Percentiles rank a stretch among this genome's conserved stretches.
phyloP scores from a whole-genome alignment of 768 basidiomycete genomes.

The Gautieria morchelliformis region DNA sequence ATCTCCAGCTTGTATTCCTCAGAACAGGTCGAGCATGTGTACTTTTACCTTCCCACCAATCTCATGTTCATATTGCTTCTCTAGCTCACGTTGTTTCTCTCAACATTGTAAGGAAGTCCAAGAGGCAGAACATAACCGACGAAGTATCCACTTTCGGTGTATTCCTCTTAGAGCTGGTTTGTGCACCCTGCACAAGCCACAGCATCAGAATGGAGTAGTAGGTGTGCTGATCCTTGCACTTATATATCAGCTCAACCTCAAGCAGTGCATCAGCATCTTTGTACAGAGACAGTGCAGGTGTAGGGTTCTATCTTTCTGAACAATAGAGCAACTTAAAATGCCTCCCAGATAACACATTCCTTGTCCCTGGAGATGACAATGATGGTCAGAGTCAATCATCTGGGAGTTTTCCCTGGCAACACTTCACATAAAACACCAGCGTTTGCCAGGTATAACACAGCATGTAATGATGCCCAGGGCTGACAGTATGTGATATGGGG shows the following conservation, averaged over 20 bases:
- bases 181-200: too few relatives aligned
- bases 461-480: too few relatives aligned
- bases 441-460: not conserved
- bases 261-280: not conserved
- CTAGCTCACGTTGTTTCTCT: too few relatives aligned
- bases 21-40: too few relatives aligned
- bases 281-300: too few relatives aligned
- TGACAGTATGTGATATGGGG: too few relatives aligned
- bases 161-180: too few relatives aligned
- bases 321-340: not conserved
- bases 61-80: too few relatives aligned
- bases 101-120: too few relatives aligned
- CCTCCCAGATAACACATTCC: not conserved
- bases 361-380: slow-evolving; percentile 6
- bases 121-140: not conserved
- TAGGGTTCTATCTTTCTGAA: not conserved
- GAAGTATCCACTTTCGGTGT: not conserved
- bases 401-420: slow-evolving; percentile 3
- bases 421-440: too few relatives aligned
- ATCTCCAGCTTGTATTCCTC: too few relatives aligned
- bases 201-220: not conserved
- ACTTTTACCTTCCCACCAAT: too few relatives aligned
- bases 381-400: slow-evolving; percentile 6
- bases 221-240: not conserved
- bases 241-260: not conserved